phyloP scores from a whole-genome alignment of 257 asterid genomes.

The Vinca minor region DNA sequence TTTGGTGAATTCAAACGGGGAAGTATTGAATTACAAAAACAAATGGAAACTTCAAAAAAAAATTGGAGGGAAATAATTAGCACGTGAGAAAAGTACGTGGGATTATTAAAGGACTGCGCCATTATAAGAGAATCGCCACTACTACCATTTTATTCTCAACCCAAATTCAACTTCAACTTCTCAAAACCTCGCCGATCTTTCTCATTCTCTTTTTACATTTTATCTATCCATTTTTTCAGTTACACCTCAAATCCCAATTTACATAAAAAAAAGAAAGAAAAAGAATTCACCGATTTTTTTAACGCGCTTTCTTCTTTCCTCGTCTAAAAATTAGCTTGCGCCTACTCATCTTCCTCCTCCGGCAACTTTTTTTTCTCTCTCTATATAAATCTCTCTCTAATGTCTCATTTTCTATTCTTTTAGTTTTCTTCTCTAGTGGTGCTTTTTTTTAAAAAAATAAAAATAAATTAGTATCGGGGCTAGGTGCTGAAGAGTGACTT shows the following conservation, averaged over 20 bases:
- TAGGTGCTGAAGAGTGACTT: no score
- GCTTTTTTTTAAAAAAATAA: no score
- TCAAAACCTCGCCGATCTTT: constrained; percentile 5
- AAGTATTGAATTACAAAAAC: no score
- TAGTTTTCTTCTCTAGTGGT: background rate
- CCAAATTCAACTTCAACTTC: background rate
- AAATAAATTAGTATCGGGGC: no score
- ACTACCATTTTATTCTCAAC: background rate
- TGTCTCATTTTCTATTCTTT: background rate
- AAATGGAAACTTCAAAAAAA: background rate
- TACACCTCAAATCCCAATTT: background rate
- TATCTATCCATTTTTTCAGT: background rate
- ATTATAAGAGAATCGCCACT: constrained; percentile 12
- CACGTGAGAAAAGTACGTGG: constrained; percentile 3
- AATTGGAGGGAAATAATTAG: background rate
- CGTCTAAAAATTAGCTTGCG: constrained; percentile 12
- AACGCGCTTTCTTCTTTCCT: constrained; percentile 22
- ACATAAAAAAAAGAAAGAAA: no score
- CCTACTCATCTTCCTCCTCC: background rate
- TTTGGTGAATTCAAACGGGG: no score
- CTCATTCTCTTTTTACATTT: background rate
- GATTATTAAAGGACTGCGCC: constrained; percentile 2
- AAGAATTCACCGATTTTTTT: constrained; percentile 5
- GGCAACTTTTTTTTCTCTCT: background rate
- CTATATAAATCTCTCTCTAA: background rate